phyloP scores from a whole-genome alignment of 2,329 filamentous ascomycete species.

The Aureobasidium sp. region DNA sequence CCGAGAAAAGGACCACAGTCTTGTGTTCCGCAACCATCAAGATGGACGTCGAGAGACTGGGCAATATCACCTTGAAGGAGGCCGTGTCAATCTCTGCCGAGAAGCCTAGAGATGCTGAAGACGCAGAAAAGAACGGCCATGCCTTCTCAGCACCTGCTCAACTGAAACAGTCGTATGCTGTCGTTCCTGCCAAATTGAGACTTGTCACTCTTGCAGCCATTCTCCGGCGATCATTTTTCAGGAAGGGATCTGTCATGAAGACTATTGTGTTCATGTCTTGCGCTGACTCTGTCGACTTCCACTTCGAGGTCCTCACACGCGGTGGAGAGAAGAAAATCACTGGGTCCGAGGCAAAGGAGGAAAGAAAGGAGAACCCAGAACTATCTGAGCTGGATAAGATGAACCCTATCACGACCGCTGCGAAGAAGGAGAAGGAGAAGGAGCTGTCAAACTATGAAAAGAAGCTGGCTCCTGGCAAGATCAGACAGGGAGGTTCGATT shows the following conservation, averaged over 20 bases:
- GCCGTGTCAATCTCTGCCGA: conserved; percentile 72
- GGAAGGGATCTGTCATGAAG: conserved; percentile 90
- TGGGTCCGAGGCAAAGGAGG: conserved; percentile 22
- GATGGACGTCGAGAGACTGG: conserved; percentile 88
- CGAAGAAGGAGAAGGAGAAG: conserved; percentile 17
- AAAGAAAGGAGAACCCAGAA: conserved; percentile 21
- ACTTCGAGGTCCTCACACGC: conserved; percentile 72
- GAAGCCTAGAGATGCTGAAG: conserved; percentile 41
- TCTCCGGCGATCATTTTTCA: conserved; percentile 78
- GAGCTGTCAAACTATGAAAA: conserved; percentile 7
- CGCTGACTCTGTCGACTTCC: conserved; percentile 93
- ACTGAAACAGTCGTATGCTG: conserved; percentile 82
- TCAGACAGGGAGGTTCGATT: conserved; percentile 35
- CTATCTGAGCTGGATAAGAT: conserved; percentile 20
- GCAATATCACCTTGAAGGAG: conserved; percentile 91
- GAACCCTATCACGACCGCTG: conserved; percentile 3
- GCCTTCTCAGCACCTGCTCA: conserved; percentile 81
- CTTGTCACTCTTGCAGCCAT: conserved; percentile 80
- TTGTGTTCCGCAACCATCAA: conserved; percentile 97
- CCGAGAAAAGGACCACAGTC: conserved; percentile 72
- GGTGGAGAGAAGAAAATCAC: conserved; percentile 33
- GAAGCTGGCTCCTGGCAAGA: conserved; percentile 28
- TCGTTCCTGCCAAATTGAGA: conserved; percentile 83
- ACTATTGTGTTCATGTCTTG: conserved; percentile 95
- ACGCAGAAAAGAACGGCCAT: conserved; percentile 42